phyloP scores from a whole-genome alignment of 768 basidiomycete species.

The Leccinum variicolor region DNA sequence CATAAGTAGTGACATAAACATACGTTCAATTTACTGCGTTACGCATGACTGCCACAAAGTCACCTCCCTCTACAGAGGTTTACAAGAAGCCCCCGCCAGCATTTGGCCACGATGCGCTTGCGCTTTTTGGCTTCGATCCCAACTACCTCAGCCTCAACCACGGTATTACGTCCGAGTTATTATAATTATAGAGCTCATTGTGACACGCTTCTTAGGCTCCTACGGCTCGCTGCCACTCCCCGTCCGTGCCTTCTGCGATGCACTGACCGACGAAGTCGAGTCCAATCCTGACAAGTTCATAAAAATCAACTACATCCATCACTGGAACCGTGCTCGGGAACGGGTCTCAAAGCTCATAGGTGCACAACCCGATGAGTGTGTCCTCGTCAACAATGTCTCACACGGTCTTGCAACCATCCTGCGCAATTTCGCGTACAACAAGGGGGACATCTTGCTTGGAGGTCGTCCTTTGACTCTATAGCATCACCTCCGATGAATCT shows the following conservation, averaged over 20 bases:
- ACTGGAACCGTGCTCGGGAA: constrained; percentile 39
- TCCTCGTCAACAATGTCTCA: constrained; percentile 37
- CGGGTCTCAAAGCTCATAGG: constrained; percentile 49
- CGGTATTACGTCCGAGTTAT: constrained; percentile 39
- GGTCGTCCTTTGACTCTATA: constrained; percentile 19
- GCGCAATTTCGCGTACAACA: constrained; percentile 50
- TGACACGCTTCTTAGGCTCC: constrained; percentile 40
- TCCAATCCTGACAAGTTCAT: constrained; percentile 57
- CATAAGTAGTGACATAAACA: too few species aligned
- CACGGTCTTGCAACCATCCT: constrained; percentile 58
- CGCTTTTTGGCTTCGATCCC: constrained; percentile 54
- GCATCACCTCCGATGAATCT: not conserved
- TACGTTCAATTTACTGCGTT: too few species aligned
- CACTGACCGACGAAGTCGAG: constrained; percentile 44
- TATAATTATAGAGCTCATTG: not conserved
- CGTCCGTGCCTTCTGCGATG: constrained; percentile 44
- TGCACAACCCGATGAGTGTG: constrained; percentile 54
- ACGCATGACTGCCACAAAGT: constrained; percentile 6
- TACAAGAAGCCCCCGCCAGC: constrained; percentile 33
- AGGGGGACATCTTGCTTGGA: constrained; percentile 60
- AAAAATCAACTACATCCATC: constrained; percentile 32
- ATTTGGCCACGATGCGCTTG: constrained; percentile 56
- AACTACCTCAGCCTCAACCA: constrained; percentile 64
- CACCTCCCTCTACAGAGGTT: constrained; percentile 7
- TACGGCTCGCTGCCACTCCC: constrained; percentile 56